Evolutionary conservation across 805 yeast genomes (phyloP), one percentile per base, ranked within the genome.

Genomic region (Teunomyces aglyptinius): DNA sequence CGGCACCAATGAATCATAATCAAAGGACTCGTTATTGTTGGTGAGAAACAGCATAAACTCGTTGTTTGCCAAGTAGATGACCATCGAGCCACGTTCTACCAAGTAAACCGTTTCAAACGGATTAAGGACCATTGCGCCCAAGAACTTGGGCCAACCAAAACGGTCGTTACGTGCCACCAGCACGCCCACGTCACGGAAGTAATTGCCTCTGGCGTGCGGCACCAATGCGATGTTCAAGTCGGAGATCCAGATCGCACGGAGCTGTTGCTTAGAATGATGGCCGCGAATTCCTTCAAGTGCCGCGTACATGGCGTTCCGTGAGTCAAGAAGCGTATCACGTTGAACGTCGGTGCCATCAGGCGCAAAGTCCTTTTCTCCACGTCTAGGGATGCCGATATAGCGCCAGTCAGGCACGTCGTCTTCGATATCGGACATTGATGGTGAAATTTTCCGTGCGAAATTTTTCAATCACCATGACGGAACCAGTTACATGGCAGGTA

Each of bases 331-430:
- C 13, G 69, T 62, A 3, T 59, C 49, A 4, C 56, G 60, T 60
- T 87, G 94, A 5, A 70, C 59, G 5, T 57, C 54, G 0, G 90
- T 83, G 0, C 88, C 89, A 59, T 85, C 92, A 0, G 95, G 96
- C 49, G 83, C 96, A 53, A 82, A 86, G 53, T 88, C 96, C 60
- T 91, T 91, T 47, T 82, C 90, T 2, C 96, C 96, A 49, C 92
- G 69, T 53, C 82, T 85, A 2, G 91, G 91, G 1, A 83, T 50
- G 42, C 40, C 72, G 49, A 49, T 64, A 3, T 38, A 40, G 31
- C 54, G 53, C 87, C 87, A 82, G 50, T 82, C 85, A 50, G 76
- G 82, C 4, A 66, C 55, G 36, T 70, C 75, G 38, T 78, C 85
- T 26, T 61, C 64, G 39, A 70, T 76, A 6, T 66, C 71, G 15